A percentile compares a stretch with the other conserved stretches of the same genome.
phyloP scores from a whole-genome alignment of 352 stramenopile genomes.

The Thalassiosira hispida region DNA sequence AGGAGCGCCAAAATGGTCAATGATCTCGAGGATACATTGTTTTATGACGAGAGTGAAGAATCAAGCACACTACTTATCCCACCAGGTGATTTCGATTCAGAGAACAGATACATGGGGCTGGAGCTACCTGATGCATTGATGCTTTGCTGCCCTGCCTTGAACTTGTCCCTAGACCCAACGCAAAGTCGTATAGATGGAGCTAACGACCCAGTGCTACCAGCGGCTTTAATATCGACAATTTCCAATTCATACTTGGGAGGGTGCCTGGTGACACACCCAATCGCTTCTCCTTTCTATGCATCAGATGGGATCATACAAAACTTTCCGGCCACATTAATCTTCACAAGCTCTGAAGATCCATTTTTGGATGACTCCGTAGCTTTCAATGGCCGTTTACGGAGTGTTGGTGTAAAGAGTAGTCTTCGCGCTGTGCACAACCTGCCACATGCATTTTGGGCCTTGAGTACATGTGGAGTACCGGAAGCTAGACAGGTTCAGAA shows the following conservation, averaged over 20 bases:
- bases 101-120: neutral
- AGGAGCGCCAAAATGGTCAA: slow-evolving; percentile 30
- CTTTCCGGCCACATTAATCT: slow-evolving; percentile 75
- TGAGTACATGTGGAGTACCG: slow-evolving; percentile 61
- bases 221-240: slow-evolving; percentile 74
- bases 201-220: slow-evolving; percentile 76
- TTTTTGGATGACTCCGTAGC: slow-evolving; percentile 77
- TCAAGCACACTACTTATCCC: neutral
- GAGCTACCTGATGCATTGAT: slow-evolving; percentile 76
- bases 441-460: slow-evolving; percentile 77
- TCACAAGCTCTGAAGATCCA: slow-evolving; percentile 72
- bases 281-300: slow-evolving; percentile 79
- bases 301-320: slow-evolving; percentile 54
- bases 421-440: slow-evolving; percentile 72
- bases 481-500: slow-evolving; percentile 72
- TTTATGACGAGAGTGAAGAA: slow-evolving; percentile 38
- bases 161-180: slow-evolving; percentile 67
- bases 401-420: slow-evolving; percentile 64
- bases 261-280: slow-evolving; percentile 59
- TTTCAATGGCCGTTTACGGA: slow-evolving; percentile 71
- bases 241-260: slow-evolving; percentile 69
- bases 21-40: slow-evolving; percentile 33
- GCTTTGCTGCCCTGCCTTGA: slow-evolving; percentile 75
- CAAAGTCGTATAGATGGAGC: slow-evolving; percentile 69
- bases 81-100: neutral